Percentiles rank a stretch among this genome's conserved stretches.
These are phyloP conservation scores for Salix exigua DNA, from an alignment of 345 rosid species.

Conservation along the genomic window DNA sequence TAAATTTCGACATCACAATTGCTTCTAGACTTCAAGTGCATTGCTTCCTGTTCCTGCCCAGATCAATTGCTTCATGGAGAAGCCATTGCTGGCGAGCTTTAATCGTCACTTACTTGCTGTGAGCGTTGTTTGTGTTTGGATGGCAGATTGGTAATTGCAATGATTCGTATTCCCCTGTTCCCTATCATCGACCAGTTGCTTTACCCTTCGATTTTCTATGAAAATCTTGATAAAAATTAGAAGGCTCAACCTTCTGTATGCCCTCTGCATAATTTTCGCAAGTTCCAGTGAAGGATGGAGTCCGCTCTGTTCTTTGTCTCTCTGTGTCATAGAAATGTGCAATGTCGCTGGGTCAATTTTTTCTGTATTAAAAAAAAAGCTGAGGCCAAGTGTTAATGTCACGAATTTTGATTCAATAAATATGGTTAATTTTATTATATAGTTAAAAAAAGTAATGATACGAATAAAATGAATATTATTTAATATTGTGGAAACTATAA, in stretches of 20 bases:
- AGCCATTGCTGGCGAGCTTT: slow-evolving; percentile 12
- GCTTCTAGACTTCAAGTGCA: neutral
- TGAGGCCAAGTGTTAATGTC: no score
- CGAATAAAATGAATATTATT: no score
- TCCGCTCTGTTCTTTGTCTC: neutral
- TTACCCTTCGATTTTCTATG: neutral
- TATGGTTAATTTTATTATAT: no score
- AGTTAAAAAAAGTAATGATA: no score
- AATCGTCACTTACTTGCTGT: slow-evolving; percentile 12
- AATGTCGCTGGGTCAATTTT: no score
- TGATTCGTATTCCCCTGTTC: slow-evolving; percentile 7
- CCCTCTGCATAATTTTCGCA: neutral
- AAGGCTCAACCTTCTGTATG: neutral
- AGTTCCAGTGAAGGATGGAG: neutral
- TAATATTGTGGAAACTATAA: no score
- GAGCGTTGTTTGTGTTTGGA: slow-evolving; percentile 11
- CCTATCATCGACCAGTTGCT: slow-evolving; percentile 7
- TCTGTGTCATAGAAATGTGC: neutral
- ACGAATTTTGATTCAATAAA: no score
- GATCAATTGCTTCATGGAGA: slow-evolving; percentile 13
- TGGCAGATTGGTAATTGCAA: slow-evolving; percentile 11
- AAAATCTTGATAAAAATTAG: neutral
- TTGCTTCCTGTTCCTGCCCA: slow-evolving; percentile 2
- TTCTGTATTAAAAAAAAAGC: no score
- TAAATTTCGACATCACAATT: neutral